Evolutionary conservation across 2,329 filamentous ascomycete genomes (phyloP).

Genomic region (Fusarium concolor): DNA sequence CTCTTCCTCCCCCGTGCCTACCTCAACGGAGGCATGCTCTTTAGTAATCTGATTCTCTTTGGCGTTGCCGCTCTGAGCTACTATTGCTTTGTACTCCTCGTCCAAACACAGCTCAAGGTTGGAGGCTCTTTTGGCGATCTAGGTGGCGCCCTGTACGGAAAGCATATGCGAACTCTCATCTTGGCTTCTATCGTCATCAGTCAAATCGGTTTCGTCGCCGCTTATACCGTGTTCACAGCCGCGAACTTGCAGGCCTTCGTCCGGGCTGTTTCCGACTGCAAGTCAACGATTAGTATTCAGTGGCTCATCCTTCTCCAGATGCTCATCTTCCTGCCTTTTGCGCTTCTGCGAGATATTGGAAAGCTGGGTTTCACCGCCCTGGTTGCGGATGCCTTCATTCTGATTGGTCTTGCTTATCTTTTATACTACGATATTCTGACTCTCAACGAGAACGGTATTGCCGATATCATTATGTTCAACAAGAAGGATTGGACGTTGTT

Average conservation of each 20-base stretch:
- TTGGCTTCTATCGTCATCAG: constrained; percentile 93
- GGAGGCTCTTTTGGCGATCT: constrained; percentile 98
- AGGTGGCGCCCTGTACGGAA: constrained; percentile 90
- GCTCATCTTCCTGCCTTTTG: constrained; percentile 93
- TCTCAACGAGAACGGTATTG: constrained; percentile 77
- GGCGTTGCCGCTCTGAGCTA: constrained; percentile 88
- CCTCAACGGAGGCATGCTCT: constrained; percentile 96
- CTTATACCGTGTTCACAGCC: constrained; percentile 96
- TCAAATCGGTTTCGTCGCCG: constrained; percentile 93
- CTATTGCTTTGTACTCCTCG: constrained; percentile 96
- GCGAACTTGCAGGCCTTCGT: constrained; percentile 97
- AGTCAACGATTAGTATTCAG: constrained; percentile 85
- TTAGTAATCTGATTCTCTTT: constrained; percentile 92
- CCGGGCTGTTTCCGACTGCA: constrained; percentile 88
- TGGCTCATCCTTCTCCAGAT: constrained; percentile 95
- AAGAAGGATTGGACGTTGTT: constrained; percentile 93
- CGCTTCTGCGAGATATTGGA: constrained; percentile 93
- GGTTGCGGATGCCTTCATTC: constrained; percentile 92
- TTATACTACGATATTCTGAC: constrained; percentile 96
- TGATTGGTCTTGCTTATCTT: constrained; percentile 90
- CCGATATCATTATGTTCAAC: constrained; percentile 94
- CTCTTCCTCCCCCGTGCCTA: constrained; percentile 93
- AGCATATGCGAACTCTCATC: constrained; percentile 89
- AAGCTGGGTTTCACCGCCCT: constrained; percentile 96
- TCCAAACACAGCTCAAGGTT: constrained; percentile 84